These are phyloP conservation scores for Vigna radiata DNA, from an alignment of 306 rosid species.

Conservation along the genomic window DNA sequence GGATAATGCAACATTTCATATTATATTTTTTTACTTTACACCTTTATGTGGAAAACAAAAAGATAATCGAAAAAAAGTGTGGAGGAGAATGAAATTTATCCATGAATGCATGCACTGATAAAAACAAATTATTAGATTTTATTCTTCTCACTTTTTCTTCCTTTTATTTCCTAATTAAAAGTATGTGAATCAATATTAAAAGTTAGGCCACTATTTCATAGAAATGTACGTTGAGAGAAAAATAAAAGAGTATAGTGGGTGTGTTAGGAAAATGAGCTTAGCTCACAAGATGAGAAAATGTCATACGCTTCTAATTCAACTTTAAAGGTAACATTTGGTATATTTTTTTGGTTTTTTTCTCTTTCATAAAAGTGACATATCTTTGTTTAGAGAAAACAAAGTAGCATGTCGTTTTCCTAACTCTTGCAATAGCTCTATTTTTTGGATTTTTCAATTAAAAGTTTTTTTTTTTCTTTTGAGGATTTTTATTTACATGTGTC, in stretches of 20 bases:
- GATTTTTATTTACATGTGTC: neutral
- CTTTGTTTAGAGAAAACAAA: neutral
- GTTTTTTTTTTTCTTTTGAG: neutral
- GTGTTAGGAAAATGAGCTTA: neutral
- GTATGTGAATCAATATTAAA: neutral
- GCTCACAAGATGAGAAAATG: neutral
- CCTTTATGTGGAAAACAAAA: conserved; percentile 9
- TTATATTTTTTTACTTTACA: neutral
- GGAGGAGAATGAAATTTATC: conserved; percentile 1
- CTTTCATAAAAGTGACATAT: neutral
- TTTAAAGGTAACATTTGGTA: conserved; percentile 14
- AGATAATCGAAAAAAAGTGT: neutral
- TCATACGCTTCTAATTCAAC: neutral
- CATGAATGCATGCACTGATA: neutral
- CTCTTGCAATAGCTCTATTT: neutral
- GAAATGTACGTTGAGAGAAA: neutral
- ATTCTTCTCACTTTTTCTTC: conserved; percentile 29
- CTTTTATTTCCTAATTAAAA: conserved; percentile 21
- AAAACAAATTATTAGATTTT: conserved; percentile 11
- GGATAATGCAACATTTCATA: neutral
- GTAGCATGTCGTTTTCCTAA: neutral
- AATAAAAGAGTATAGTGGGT: neutral
- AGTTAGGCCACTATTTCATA: neutral
- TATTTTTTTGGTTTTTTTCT: neutral
- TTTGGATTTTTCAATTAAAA: neutral